Evolutionary conservation across 2,329 filamentous ascomycete species (phyloP), one percentile per base, ranked within the genome.

Genomic region (Didymella arachidicola): DNA sequence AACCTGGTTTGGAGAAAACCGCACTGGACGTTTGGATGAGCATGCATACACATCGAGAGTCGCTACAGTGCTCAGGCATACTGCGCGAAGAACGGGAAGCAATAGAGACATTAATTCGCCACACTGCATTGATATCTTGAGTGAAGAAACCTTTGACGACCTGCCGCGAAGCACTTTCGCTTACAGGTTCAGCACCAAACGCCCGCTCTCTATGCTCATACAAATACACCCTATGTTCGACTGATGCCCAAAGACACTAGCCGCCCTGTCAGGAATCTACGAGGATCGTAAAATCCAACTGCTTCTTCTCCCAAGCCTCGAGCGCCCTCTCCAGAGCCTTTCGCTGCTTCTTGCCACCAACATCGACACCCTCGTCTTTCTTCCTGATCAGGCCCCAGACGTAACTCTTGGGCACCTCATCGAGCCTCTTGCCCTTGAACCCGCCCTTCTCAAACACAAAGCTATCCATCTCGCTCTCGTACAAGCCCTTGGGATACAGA

Each of bases 81-180:
- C 11, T 39, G 36, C n/a, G n/a, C 36, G 36, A 19, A 36, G 19
- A 25, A 41, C 11, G 19, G 19, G 3, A 14, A 41, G 38, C 38
- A 41, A 22, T 22, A 25, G 38, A 41, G 19, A 41, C 18, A 19
- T 12, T 19, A 14, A 41, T 4, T 41, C 4, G 2, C 4, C 6
- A 8, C 8, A 14, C 6, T 25, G 1, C 14, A 41, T 6, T 22
- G 18, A 25, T 4, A 22, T 12, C 11, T 39, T 22, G 7, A 43
- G 22, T 27, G 14, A 34, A 32, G 44, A 38, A 32, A 29, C 39
- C 10, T 38, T 18, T 14, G 11, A 22, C 14, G 27, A 2, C 50
- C 45, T 54, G 56, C 32, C 26, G 56, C 56, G 27, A 59, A 59
- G 50, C 56, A 54, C 56, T 59, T 59, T 59, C 56, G 56, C 56